Conservation (phyloP, 345 rosid species). For the Murraya koenigii region DNA sequence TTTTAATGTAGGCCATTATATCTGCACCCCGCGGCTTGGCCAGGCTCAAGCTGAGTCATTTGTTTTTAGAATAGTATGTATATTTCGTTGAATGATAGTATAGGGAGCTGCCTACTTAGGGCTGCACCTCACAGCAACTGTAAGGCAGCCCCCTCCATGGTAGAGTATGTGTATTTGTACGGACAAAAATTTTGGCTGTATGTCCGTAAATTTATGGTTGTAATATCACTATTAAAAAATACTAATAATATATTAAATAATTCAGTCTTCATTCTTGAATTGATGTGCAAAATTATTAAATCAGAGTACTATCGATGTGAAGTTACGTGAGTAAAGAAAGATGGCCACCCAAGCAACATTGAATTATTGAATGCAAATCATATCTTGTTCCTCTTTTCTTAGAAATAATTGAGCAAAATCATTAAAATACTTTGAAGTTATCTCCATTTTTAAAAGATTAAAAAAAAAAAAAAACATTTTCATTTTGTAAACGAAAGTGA, state of each 20-base stretch:
- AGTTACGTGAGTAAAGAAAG: background rate
- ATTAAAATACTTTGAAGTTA: background rate
- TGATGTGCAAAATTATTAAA: background rate
- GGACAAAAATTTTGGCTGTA: no score
- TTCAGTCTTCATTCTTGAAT: background rate
- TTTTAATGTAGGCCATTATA: no score
- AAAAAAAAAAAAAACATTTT: background rate
- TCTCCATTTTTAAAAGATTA: background rate
- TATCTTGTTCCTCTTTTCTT: background rate
- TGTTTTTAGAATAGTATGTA: no score
- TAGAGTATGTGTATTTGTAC: no score
- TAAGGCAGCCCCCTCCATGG: no score
- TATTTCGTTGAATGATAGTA: no score
- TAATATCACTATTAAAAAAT: no score
- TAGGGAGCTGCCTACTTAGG: no score
- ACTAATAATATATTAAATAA: background rate
- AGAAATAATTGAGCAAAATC: background rate
- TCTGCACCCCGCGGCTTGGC: no score
- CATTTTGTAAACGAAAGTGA: background rate
- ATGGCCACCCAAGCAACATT: constrained; percentile 1
- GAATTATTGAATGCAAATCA: background rate
- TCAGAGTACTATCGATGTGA: background rate
- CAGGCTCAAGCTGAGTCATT: no score
- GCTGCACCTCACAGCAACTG: no score
- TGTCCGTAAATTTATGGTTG: no score